Conservation (phyloP, 495 filamentous ascomycete species). For the Aspergillus homomorphus region DNA sequence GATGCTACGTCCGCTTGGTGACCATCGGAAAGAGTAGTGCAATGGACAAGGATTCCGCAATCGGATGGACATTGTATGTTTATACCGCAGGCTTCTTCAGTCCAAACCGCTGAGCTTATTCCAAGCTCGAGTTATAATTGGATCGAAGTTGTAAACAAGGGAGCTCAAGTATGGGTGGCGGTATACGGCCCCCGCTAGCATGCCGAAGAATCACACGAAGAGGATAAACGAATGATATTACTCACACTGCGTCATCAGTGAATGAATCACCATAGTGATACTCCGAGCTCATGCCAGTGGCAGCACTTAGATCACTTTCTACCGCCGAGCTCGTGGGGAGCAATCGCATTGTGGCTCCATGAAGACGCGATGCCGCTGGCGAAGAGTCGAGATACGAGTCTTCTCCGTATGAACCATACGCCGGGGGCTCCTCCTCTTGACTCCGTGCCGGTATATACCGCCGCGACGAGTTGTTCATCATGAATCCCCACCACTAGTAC, state of each 20-base stretch:
- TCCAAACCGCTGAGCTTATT: background rate
- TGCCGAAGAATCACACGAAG: conserved; percentile 8
- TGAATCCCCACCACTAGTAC: conserved; percentile 11
- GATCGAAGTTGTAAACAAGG: conserved; percentile 4
- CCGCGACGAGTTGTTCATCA: conserved; percentile 30
- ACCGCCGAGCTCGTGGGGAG: conserved; percentile 52
- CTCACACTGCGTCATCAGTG: conserved; percentile 21
- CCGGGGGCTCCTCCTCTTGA: conserved; percentile 44
- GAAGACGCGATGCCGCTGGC: conserved; percentile 21
- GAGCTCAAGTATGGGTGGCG: background rate
- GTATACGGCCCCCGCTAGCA: conserved; percentile 14
- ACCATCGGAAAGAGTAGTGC: background rate
- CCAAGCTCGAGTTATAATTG: background rate
- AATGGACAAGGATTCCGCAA: background rate
- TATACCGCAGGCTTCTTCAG: background rate
- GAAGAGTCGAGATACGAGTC: conserved; percentile 27
- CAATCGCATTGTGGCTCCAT: conserved; percentile 59
- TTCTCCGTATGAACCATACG: conserved; percentile 35
- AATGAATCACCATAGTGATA: conserved; percentile 23
- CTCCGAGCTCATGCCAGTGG: conserved; percentile 14
- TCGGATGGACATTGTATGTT: background rate
- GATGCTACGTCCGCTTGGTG: background rate
- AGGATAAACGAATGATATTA: background rate
- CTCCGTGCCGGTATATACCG: conserved; percentile 13
- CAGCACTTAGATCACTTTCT: conserved; percentile 25